Evolutionary conservation across 768 basidiomycete genomes (phyloP).

Genomic region (Ephemerocybe angulata): DNA sequence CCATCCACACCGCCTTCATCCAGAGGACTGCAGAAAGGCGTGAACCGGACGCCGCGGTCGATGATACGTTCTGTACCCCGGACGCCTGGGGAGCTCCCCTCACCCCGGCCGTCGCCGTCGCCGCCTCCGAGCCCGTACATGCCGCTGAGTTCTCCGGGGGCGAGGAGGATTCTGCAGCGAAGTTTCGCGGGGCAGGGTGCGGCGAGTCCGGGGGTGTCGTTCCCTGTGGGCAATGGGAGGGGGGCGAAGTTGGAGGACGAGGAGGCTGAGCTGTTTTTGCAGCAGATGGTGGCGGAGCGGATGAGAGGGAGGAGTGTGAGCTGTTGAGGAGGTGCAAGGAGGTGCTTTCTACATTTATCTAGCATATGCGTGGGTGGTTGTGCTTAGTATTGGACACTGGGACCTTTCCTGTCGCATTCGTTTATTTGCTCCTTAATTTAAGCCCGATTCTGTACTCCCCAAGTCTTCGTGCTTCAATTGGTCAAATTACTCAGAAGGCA

Average conservation of each 20-base stretch:
- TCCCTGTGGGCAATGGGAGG: neutral
- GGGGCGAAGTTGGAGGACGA: neutral
- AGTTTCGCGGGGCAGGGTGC: too few relatives aligned
- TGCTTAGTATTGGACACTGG: too few relatives aligned
- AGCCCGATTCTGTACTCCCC: too few relatives aligned
- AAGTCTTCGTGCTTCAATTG: too few relatives aligned
- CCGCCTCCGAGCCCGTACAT: slow-evolving; percentile 1
- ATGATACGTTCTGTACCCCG: neutral
- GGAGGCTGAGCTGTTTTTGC: neutral
- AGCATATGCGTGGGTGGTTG: too few relatives aligned
- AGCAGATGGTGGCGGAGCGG: neutral
- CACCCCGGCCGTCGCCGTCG: slow-evolving; percentile 11
- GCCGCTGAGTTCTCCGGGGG: neutral
- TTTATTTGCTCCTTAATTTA: too few relatives aligned
- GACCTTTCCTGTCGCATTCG: too few relatives aligned
- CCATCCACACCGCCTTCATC: neutral
- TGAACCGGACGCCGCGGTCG: neutral
- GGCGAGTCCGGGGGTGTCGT: neutral
- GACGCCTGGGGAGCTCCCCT: slow-evolving; percentile 11
- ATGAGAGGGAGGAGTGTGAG: slow-evolving; percentile 8
- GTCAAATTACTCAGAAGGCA: too few relatives aligned
- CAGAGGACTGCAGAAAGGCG: neutral
- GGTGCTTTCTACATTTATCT: too few relatives aligned
- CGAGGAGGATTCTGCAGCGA: too few relatives aligned
- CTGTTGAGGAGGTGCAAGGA: too few relatives aligned